phyloP scores from a whole-genome alignment of 192 early-diverging fungal genomes.

The Coemansia sp. region DNA sequence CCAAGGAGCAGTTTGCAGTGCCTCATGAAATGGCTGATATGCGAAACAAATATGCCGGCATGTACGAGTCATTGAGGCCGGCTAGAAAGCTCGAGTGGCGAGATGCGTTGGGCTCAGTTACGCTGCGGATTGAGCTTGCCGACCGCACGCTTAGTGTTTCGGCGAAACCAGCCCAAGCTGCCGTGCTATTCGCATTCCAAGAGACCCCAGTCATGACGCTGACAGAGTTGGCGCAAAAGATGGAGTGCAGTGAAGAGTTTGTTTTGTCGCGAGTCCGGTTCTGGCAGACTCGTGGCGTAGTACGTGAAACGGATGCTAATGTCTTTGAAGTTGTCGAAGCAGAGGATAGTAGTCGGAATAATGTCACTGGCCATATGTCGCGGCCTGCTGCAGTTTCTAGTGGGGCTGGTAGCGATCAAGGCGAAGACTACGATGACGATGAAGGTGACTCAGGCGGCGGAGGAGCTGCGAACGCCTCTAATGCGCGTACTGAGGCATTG shows the following conservation, averaged over 20 bases:
- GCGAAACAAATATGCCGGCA: conserved; percentile 45
- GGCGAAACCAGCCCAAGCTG: conserved; percentile 59
- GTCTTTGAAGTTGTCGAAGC: conserved; percentile 29
- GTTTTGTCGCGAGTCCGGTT: conserved; percentile 24
- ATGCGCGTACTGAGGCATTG: conserved; percentile 36
- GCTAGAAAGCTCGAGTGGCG: conserved; percentile 62
- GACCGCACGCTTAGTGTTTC: conserved; percentile 52
- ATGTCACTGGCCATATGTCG: neutral
- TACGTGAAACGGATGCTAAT: conserved; percentile 19
- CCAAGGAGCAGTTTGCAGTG: conserved; percentile 27
- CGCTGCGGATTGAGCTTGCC: conserved; percentile 57
- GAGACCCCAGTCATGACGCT: neutral
- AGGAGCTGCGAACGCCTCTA: neutral
- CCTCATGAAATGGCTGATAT: conserved; percentile 48
- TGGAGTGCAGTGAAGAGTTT: conserved; percentile 30
- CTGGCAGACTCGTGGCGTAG: conserved; percentile 44
- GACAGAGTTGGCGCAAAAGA: conserved; percentile 10
- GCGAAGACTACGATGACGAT: neutral
- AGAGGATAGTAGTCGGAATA: neutral
- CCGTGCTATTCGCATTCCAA: conserved; percentile 50
- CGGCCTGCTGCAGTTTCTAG: neutral
- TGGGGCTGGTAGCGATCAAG: conserved; percentile 1
- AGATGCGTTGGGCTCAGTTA: conserved; percentile 55
- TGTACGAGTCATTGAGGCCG: conserved; percentile 57
- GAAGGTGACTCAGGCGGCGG: neutral